These are phyloP conservation scores for Rhytidhysteron rufulum DNA, from an alignment of 2,329 filamentous ascomycete species.

Conservation along the genomic window DNA sequence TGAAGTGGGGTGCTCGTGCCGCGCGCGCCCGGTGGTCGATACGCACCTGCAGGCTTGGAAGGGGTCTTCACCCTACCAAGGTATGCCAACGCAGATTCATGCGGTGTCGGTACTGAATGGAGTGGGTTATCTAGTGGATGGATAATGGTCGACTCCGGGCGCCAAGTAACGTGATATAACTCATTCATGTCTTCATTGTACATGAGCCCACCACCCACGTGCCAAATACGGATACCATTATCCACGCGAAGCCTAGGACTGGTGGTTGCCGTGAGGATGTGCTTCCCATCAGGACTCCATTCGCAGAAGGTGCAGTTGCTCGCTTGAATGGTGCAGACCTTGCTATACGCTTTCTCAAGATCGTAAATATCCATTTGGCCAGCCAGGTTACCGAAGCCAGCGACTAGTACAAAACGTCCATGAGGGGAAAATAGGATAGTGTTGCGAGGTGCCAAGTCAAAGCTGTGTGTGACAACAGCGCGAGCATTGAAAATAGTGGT, in stretches of 20 bases:
- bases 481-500: conserved; percentile 95
- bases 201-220: conserved; percentile 82
- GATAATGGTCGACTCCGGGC: conserved; percentile 64
- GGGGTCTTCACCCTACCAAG: conserved; percentile 87
- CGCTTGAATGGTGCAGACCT: conserved; percentile 90
- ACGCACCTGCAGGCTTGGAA: conserved; percentile 94
- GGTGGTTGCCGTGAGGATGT: conserved; percentile 96
- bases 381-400: conserved; percentile 94
- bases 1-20: conserved; percentile 84
- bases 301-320: conserved; percentile 94
- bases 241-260: conserved; percentile 93
- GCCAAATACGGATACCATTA: conserved; percentile 94
- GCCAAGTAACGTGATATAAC: conserved; percentile 84
- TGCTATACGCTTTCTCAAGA: conserved; percentile 86
- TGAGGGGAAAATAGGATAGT: conserved; percentile 93
- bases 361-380: conserved; percentile 98
- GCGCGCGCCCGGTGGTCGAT: conserved; percentile 89
- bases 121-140: conserved; percentile 68
- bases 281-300: conserved; percentile 94
- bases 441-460: conserved; percentile 84
- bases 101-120: conserved; percentile 68
- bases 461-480: conserved; percentile 76
- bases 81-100: conserved; percentile 77
- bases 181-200: conserved; percentile 95
- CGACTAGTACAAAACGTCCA: conserved; percentile 87